Base-by-base conservation (phyloP, 2,329 filamentous ascomycete genomes). In the Epichloe aotearoae region DNA sequence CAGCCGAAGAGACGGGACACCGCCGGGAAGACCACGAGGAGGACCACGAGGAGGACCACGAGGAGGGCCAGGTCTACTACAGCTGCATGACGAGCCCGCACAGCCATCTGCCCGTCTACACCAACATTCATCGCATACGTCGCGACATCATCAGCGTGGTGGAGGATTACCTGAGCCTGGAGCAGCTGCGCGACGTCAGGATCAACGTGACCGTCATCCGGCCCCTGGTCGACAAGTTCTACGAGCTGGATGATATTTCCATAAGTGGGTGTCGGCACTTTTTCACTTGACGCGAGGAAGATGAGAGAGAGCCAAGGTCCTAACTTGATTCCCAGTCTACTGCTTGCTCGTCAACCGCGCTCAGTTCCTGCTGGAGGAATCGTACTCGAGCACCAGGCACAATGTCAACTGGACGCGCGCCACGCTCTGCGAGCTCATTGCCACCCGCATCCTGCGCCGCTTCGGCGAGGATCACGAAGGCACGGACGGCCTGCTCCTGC, bases 191-290 rank as follows among this genome's bases (percentile, higher is more conserved):
- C 60, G 85, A 88, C 63, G 83, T 88, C 50, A 79, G 86, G 52
- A 88, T 93, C 73, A 93, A 93, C 62, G 77, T 87, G 47, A 76
- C 84, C 1, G 83, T 93, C 43, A 82, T 93, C 19, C 79, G 88
- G 52, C 88, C 88, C 1, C 69, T 93, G 26, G 86, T 93, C n/a
- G 86, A 93, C 63, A 84, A 87, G 62, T 76, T 91, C 8, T 93
- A 88, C 62, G 82, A 86, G 59, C 75, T 83, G 52, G 77, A 87
- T 53, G 88, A 93, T 69, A 82, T 90, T 39, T 91, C 86, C 1
- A 82, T 90, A 50, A 76, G 82, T 84, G 68, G 56, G 73, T 38
- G 36, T 14, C 19, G 23, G 42, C 12, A 10, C n/a, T 5, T 46
- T 17, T 17, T 11, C 26, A 11, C 8, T 10, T 4, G 26, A 30